These are phyloP conservation scores for Amaranthus hypochondriacus DNA, from an alignment of 148 eudicot genomes.

Conservation along the genomic window DNA sequence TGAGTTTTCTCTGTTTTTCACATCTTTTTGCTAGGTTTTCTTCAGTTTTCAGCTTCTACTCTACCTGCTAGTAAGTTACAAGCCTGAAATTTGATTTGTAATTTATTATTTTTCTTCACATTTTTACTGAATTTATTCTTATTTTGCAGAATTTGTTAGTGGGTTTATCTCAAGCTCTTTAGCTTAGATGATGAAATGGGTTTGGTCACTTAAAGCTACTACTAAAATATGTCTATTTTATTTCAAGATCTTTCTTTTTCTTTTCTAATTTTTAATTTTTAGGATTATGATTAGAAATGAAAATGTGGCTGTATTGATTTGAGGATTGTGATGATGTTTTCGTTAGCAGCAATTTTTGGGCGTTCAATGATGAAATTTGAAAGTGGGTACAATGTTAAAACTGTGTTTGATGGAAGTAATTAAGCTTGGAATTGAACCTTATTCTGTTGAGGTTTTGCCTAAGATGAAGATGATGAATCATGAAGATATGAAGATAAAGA, in stretches of 20 bases:
- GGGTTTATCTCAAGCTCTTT: conserved; percentile 67
- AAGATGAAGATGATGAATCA: neutral
- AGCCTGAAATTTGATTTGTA: neutral
- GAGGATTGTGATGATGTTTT: neutral
- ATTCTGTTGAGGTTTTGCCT: conserved; percentile 67
- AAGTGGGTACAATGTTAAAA: conserved; percentile 91
- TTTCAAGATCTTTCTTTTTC: conserved; percentile 7
- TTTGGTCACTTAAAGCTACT: conserved; percentile 75
- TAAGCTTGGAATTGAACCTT: conserved; percentile 89
- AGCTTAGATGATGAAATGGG: conserved; percentile 71
- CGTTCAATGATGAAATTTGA: conserved; percentile 94
- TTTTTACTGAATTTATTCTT: conserved; percentile 8
- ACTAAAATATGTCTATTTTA: conserved; percentile 65
- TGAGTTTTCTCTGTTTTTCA: conserved; percentile 34
- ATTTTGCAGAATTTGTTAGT: conserved; percentile 67
- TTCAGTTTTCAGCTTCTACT: conserved; percentile 53
- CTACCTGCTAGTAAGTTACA: conserved; percentile 69
- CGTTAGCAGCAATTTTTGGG: conserved; percentile 56
- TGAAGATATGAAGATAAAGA: too few species aligned
- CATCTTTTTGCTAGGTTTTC: conserved; percentile 44
- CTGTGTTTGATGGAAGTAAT: conserved; percentile 97
- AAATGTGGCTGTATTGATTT: conserved; percentile 12
- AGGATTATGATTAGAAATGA: neutral
- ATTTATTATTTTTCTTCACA: neutral
- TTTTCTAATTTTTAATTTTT: conserved; percentile 4